Conservation (phyloP, 2,329 filamentous ascomycete genomes). For the Aquanectria penicillioides region DNA sequence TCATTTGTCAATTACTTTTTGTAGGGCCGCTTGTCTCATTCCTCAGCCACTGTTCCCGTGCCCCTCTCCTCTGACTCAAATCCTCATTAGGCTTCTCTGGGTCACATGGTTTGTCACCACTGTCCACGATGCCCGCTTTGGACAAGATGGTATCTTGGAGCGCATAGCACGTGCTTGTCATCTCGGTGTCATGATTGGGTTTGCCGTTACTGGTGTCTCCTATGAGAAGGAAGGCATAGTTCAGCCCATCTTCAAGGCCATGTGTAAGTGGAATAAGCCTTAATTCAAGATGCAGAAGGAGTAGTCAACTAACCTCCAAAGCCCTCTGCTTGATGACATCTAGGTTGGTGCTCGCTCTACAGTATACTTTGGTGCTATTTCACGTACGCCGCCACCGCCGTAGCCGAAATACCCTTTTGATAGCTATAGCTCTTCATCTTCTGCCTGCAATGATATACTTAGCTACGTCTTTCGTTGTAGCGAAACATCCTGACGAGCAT, state of each 20-base stretch:
- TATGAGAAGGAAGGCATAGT: slow-evolving; percentile 5
- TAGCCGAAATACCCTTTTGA: background rate
- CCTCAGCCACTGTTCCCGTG: background rate
- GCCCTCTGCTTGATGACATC: slow-evolving; percentile 12
- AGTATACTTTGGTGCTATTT: slow-evolving; percentile 9
- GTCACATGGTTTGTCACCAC: slow-evolving; percentile 21
- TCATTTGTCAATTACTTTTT: slow-evolving; percentile 15
- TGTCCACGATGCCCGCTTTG: slow-evolving; percentile 16
- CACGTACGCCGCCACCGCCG: slow-evolving; percentile 10
- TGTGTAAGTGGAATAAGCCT: slow-evolving; percentile 1
- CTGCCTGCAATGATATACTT: slow-evolving; percentile 1
- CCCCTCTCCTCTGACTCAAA: background rate
- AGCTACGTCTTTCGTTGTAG: background rate
- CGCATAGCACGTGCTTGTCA: slow-evolving; percentile 17
- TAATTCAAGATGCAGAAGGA: background rate
- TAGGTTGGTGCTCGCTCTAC: slow-evolving; percentile 9
- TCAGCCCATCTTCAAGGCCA: slow-evolving; percentile 11
- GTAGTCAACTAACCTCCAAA: background rate
- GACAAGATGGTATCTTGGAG: slow-evolving; percentile 18
- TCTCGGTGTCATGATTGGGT: slow-evolving; percentile 18
- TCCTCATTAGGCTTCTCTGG: slow-evolving; percentile 15
- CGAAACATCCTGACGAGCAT: background rate
- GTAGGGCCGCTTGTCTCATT: background rate
- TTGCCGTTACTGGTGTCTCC: slow-evolving; percentile 10
- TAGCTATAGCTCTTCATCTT: slow-evolving; percentile 5